Percentiles rank a stretch among this genome's conserved stretches.
Conservation (phyloP, 1,284 basidiomycete species). For the Apiotrichum veenhuisii region DNA sequence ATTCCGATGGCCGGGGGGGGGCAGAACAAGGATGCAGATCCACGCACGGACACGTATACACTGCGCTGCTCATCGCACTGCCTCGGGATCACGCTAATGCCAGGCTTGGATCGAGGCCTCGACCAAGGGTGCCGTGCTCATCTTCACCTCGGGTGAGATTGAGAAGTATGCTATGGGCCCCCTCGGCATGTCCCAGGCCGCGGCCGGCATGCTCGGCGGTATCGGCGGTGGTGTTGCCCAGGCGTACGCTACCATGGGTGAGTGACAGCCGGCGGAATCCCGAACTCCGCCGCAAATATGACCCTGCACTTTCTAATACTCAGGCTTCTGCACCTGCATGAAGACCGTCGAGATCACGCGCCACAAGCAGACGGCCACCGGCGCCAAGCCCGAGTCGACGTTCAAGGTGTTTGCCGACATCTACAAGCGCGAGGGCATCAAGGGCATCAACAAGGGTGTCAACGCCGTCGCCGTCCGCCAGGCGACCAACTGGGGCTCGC, state of each 20-base stretch:
- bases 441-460: conserved; percentile 98
- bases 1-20: too few relatives aligned
- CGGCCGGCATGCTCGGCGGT: conserved; percentile 86
- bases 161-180: conserved; percentile 63
- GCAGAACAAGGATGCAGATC: too few relatives aligned
- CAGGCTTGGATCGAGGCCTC: conserved; percentile 99
- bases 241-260: conserved; percentile 99
- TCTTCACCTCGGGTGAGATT: conserved; percentile 94
- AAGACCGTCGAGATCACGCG: conserved; percentile 98
- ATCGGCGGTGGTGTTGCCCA: conserved; percentile 98
- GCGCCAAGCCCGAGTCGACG: conserved; percentile 86
- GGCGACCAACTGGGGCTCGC: conserved; percentile 99
- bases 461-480: conserved; percentile 97
- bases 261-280: conserved; percentile 43
- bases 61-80: too few relatives aligned
- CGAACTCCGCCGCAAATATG: background rate
- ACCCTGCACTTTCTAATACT: background rate
- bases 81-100: background rate
- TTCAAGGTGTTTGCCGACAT: conserved; percentile 94
- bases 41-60: too few relatives aligned
- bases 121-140: conserved; percentile 92
- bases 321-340: conserved; percentile 97
- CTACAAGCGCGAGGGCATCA: conserved; percentile 86
- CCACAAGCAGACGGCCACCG: conserved; percentile 86
- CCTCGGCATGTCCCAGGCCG: conserved; percentile 72